Conservation (phyloP, 805 yeast species). For the Yarrowia hollandica region DNA sequence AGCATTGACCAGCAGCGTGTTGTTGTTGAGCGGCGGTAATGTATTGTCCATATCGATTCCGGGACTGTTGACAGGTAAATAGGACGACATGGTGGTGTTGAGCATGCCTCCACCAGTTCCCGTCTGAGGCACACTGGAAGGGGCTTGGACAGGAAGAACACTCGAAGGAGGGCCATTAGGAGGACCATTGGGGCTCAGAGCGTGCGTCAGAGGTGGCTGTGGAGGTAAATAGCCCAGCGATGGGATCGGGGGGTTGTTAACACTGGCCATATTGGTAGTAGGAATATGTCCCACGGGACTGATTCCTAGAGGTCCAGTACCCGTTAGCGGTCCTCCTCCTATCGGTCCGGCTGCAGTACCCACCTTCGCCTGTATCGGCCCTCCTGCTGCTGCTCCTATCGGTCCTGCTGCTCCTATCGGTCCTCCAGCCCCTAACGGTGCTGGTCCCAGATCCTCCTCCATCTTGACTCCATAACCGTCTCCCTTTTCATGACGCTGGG, state of each 20-base stretch:
- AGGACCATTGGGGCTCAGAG: not conserved
- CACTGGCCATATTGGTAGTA: conserved; percentile 16
- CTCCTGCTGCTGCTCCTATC: not conserved
- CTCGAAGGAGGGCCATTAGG: not conserved
- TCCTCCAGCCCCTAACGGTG: not conserved
- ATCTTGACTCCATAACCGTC: conserved; percentile 14
- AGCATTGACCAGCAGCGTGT: conserved; percentile 20
- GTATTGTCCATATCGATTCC: conserved; percentile 11
- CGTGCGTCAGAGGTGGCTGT: not conserved
- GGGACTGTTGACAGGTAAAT: not conserved
- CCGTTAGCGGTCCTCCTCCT: too few species aligned
- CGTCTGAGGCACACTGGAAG: too few species aligned
- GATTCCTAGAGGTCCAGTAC: too few species aligned
- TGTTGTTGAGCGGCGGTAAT: conserved; percentile 14
- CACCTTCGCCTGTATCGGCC: too few species aligned
- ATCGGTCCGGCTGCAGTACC: too few species aligned
- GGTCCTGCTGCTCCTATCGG: not conserved
- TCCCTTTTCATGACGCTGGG: conserved; percentile 40
- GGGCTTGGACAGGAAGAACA: too few species aligned
- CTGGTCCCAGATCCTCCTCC: not conserved
- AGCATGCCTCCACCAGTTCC: too few species aligned
- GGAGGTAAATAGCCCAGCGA: not conserved
- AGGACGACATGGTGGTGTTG: not conserved
- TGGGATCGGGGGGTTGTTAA: conserved; percentile 6
- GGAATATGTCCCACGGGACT: conserved; percentile 18